A percentile compares a stretch with the other conserved stretches of the same genome.
Conservation (phyloP, 2,329 filamentous ascomycete species). For the Didymella pomorum region DNA sequence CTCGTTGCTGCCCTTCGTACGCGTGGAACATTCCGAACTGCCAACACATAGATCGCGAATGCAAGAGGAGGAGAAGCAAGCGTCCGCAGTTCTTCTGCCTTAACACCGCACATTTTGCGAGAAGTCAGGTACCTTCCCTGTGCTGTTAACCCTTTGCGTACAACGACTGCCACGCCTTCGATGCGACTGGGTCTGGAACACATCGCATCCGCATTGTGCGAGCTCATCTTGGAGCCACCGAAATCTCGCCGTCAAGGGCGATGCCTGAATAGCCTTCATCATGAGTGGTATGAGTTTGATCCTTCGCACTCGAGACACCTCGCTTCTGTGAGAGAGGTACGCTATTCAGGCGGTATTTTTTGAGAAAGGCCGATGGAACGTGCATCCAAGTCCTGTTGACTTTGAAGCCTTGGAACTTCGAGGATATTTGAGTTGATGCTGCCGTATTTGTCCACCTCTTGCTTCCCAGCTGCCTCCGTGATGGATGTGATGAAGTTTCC, state of each 20-base stretch:
- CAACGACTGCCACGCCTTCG: not conserved
- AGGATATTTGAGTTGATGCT: too few species aligned
- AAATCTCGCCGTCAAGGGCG: not conserved
- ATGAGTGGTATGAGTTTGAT: not conserved
- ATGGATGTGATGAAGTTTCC: too few species aligned
- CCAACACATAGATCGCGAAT: not conserved
- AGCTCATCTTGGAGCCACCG: not conserved
- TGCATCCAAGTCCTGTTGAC: not conserved
- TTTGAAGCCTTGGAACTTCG: not conserved
- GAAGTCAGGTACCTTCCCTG: not conserved
- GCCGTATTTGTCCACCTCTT: not conserved
- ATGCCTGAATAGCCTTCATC: not conserved
- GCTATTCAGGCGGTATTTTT: not conserved
- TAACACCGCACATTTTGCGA: not conserved
- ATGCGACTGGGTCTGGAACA: not conserved
- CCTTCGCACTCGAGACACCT: not conserved
- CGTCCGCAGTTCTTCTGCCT: not conserved
- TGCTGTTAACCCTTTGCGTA: not conserved
- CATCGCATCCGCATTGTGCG: not conserved
- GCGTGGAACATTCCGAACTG: not conserved
- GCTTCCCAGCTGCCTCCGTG: too few species aligned
- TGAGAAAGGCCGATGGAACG: not conserved
- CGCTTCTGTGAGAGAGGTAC: not conserved
- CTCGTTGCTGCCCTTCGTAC: not conserved
- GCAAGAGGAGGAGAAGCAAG: not conserved